A percentile compares a stretch with the other conserved stretches of the same genome.
Evolutionary conservation across 768 basidiomycete species (phyloP).

Genomic region (Lanmaoa rubissima): DNA sequence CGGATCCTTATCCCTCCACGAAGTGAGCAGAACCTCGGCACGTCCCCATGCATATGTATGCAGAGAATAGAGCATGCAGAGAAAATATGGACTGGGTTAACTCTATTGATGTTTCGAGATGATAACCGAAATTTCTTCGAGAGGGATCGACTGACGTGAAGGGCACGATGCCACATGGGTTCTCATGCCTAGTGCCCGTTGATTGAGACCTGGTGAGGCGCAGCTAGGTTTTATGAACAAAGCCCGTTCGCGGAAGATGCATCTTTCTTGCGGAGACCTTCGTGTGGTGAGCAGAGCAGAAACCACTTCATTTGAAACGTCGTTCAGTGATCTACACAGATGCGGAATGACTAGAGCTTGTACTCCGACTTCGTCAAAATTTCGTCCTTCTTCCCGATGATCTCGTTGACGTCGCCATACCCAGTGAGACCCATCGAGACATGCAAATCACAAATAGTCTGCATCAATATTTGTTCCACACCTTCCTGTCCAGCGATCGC

Average conservation of each 20-base stretch:
- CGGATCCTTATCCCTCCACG: no score
- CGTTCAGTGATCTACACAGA: not conserved
- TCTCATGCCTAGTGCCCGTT: no score
- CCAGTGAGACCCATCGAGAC: slow-evolving; percentile 63
- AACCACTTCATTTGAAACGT: not conserved
- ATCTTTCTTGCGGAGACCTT: not conserved
- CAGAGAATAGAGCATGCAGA: no score
- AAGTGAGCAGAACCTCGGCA: no score
- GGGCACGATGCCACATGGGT: no score
- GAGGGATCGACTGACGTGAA: no score
- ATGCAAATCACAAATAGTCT: slow-evolving; percentile 68
- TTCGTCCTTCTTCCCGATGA: slow-evolving; percentile 51
- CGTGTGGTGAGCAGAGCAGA: not conserved
- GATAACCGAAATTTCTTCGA: no score
- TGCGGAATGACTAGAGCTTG: slow-evolving; percentile 9
- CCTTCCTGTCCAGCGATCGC: slow-evolving; percentile 69
- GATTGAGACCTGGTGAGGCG: not conserved
- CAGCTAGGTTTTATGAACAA: not conserved
- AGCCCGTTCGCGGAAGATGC: not conserved
- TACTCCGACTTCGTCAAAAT: slow-evolving; percentile 23
- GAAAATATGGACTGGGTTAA: no score
- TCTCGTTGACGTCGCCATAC: slow-evolving; percentile 53
- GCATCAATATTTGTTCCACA: slow-evolving; percentile 68
- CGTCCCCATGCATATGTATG: no score
- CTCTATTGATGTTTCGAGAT: no score